Evolutionary conservation across 2,329 filamentous ascomycete genomes (phyloP), one percentile per base, ranked within the genome.

Genomic region (Trichophyton equinum): DNA sequence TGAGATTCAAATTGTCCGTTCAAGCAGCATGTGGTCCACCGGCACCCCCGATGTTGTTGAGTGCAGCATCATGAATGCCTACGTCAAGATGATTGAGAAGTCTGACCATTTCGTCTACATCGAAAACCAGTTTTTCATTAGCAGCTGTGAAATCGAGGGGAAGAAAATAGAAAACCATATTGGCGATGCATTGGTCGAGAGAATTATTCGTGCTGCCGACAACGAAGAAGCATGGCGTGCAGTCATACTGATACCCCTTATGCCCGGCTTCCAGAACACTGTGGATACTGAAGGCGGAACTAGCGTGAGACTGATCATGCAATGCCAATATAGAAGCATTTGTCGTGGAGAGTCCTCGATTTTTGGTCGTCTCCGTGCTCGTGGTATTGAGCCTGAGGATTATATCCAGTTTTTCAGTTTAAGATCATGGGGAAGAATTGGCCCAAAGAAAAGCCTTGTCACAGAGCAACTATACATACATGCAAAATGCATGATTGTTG

Each of bases 301-400:
- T 0, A 92, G 92, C 11, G 97, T 92, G 0, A 77, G 90, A 58
- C 91, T 91, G 15, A 99, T 97, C 68, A 97, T 99, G 90, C 91
- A 97, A 71, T 97, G 96, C 70, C 94, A 97, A 72, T 99, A 94
- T 79, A 96, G 95, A 74, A 95, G 90, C 0, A 95, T 99, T 65
- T 89, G 87, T 69, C 86, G 94, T 47, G 94, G 94, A 3, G 87
- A 95, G 66, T 81, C 96, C 70, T 96, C 90, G 2, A 97, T 99
- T 58, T 94, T 88, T 66, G 90, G 83, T 36, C 87, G 88, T 69
- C 83, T 96, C 60, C 79, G 79, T 61, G 83, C 82, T 6, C 79
- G 87, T 63, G 91, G 88, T 1, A 83, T 94, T 1, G 85, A 96
- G 67, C 90, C 91, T 0, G 81, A 69, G 65, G 75, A 96, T 64